phyloP scores from a whole-genome alignment of 371 early-diverging fungal species.

The Capniomyces stellatus region DNA sequence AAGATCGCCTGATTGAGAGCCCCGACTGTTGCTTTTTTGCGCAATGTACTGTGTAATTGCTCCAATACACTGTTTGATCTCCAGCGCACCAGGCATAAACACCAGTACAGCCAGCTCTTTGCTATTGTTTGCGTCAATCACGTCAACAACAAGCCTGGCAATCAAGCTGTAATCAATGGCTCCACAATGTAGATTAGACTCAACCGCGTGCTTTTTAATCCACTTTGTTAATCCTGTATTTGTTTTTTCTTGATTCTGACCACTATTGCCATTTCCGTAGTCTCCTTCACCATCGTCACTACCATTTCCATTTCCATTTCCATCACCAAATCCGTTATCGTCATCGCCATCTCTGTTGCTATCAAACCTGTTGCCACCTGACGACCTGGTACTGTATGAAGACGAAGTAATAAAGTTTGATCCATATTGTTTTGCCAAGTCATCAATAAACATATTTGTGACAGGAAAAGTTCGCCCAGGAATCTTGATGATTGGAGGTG shows the following conservation, averaged over 20 bases:
- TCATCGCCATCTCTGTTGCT: neutral
- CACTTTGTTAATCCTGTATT: too few species aligned
- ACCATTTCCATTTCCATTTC: too few species aligned
- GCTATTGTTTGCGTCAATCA: constrained; percentile 8
- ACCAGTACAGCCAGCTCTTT: constrained; percentile 53
- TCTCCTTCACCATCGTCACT: too few species aligned
- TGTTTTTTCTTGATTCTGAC: too few species aligned
- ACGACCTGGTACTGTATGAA: constrained; percentile 11
- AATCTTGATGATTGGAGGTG: constrained; percentile 44
- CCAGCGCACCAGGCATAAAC: constrained; percentile 83
- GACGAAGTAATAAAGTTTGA: constrained; percentile 12
- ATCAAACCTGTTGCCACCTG: neutral
- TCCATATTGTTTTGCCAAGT: constrained; percentile 27
- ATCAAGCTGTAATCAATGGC: too few species aligned
- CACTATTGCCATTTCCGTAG: too few species aligned
- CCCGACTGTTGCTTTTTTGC: constrained; percentile 34
- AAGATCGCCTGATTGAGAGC: constrained; percentile 62
- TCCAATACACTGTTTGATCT: neutral
- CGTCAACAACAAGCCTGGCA: too few species aligned
- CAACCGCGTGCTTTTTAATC: too few species aligned
- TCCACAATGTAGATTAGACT: too few species aligned
- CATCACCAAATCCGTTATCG: neutral
- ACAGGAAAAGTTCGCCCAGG: constrained; percentile 76
- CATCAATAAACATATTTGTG: constrained; percentile 45
- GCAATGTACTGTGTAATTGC: constrained; percentile 5